A percentile compares a stretch with the other conserved stretches of the same genome.
Evolutionary conservation across 371 early-diverging fungal species (phyloP).

Genomic region (Fennellomyces sp.): DNA sequence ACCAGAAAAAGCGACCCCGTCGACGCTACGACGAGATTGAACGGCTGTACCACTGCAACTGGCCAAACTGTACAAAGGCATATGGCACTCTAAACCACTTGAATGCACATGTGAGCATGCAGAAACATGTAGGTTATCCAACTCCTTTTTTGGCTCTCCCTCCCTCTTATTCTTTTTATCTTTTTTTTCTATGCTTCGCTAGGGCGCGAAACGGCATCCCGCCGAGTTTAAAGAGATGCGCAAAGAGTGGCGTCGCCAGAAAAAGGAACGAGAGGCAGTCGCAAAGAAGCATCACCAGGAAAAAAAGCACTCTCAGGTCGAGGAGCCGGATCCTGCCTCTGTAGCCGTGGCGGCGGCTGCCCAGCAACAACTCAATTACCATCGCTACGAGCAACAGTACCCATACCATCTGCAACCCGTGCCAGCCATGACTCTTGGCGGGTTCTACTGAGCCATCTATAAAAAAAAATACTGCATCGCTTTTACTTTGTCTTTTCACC

Average conservation of each 20-base stretch:
- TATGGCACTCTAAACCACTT: constrained; percentile 78
- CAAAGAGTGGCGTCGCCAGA: constrained; percentile 54
- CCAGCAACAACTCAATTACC: neutral
- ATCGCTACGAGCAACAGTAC: constrained; percentile 1
- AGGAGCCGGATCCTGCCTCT: too few species aligned
- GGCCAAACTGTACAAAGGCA: constrained; percentile 63
- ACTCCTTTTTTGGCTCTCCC: neutral
- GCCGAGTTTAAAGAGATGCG: constrained; percentile 70
- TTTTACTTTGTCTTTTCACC: too few species aligned
- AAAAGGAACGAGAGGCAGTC: constrained; percentile 46
- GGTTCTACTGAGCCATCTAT: too few species aligned
- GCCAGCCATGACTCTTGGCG: neutral
- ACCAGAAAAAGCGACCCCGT: constrained; percentile 68
- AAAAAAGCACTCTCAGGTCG: too few species aligned
- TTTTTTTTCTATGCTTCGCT: too few species aligned
- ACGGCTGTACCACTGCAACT: constrained; percentile 67
- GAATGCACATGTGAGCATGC: constrained; percentile 76
- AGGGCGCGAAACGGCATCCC: constrained; percentile 39
- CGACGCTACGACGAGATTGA: constrained; percentile 74
- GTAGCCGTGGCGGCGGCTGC: neutral
- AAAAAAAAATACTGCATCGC: too few species aligned
- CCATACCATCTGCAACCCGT: neutral
- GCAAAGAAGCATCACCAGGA: too few species aligned
- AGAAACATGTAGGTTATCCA: constrained; percentile 66
- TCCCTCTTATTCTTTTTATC: neutral